phyloP scores from a whole-genome alignment of 768 basidiomycete species.

The Mycena galericulata region DNA sequence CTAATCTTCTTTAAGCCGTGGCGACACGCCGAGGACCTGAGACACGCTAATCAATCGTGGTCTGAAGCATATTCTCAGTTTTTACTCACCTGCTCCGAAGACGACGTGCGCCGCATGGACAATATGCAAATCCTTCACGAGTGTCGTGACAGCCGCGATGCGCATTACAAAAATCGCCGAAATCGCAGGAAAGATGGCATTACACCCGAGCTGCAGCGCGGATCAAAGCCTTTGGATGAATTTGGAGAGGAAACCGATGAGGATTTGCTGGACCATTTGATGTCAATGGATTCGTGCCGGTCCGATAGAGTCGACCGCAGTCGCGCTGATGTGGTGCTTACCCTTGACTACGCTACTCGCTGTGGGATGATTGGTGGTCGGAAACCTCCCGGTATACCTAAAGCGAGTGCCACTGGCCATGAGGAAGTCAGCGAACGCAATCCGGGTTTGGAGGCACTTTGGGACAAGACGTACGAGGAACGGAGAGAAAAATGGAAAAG shows the following conservation, averaged over 20 bases:
- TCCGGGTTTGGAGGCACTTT: too few relatives aligned
- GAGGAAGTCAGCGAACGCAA: too few relatives aligned
- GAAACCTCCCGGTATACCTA: too few relatives aligned
- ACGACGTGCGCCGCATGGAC: background rate
- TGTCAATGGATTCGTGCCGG: background rate
- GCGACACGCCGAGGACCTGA: too few relatives aligned
- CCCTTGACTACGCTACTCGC: background rate
- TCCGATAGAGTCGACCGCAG: background rate
- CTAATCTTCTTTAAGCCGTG: background rate
- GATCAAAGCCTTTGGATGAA: background rate
- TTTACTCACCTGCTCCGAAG: background rate
- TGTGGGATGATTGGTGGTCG: background rate
- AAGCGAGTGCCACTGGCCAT: too few relatives aligned
- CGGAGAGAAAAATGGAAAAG: background rate
- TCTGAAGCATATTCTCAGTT: background rate
- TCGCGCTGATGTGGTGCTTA: background rate
- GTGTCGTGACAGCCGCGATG: too few relatives aligned
- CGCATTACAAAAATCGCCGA: background rate
- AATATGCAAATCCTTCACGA: background rate
- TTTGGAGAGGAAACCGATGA: background rate
- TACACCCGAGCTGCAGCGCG: background rate
- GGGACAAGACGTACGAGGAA: too few relatives aligned
- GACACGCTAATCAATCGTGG: background rate
- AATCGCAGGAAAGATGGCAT: background rate
- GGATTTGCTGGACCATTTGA: background rate